Conservation (phyloP, 768 basidiomycete species). For the Mycena alexandri region DNA sequence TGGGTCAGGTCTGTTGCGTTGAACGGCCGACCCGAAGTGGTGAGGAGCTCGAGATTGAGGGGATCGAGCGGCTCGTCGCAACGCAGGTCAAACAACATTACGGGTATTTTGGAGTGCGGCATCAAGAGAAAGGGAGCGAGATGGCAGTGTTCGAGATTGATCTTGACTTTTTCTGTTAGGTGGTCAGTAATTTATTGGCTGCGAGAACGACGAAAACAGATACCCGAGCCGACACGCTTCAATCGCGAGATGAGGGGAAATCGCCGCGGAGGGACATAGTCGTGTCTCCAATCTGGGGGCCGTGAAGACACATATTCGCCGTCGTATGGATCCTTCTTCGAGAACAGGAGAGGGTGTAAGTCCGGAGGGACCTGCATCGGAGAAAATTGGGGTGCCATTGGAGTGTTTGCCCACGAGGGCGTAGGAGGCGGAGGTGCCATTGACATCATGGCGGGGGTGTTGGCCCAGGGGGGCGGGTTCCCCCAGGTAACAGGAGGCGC, state of each 20-base stretch:
- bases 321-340: conserved; percentile 15
- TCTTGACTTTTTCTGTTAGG: conserved; percentile 15
- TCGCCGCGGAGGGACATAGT: conserved; percentile 32
- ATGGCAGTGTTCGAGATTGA: conserved; percentile 27
- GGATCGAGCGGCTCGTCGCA: conserved; percentile 46
- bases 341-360: conserved; percentile 22
- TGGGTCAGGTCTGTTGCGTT: conserved; percentile 66
- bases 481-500: no score
- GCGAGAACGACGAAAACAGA: not conserved
- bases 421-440: no score
- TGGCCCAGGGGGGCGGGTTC: no score
- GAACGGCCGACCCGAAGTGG: conserved; percentile 52
- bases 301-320: conserved; percentile 15
- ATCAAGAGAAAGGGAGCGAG: conserved; percentile 31
- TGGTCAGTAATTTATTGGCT: not conserved
- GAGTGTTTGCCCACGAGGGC: no score
- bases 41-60: conserved; percentile 57
- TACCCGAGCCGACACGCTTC: conserved; percentile 5
- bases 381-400: no score
- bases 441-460: no score
- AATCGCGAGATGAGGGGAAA: conserved; percentile 17
- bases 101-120: conserved; percentile 28
- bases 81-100: conserved; percentile 59
- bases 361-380: not conserved
- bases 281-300: conserved; percentile 34